These are phyloP conservation scores for Chytriomyces confervae DNA, from an alignment of 192 early-diverging fungal species.

Conservation along the genomic window DNA sequence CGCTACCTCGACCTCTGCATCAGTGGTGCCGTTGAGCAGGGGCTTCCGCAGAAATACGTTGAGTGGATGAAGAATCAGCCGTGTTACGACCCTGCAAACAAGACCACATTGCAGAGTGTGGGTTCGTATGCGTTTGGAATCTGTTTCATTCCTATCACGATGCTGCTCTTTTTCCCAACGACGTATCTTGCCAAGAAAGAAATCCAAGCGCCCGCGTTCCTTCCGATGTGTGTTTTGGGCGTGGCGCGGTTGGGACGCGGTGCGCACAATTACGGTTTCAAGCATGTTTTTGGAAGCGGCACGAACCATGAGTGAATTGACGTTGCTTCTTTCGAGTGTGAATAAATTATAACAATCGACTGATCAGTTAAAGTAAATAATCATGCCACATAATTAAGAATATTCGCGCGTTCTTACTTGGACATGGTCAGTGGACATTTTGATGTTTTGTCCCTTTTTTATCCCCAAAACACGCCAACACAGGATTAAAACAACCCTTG, in stretches of 20 bases:
- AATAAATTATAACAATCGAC: too few relatives aligned
- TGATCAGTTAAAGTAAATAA: too few relatives aligned
- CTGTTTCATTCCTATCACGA: background rate
- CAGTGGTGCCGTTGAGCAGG: background rate
- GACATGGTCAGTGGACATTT: too few relatives aligned
- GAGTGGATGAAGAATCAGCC: background rate
- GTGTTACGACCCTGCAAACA: slow-evolving; percentile 8
- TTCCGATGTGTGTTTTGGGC: background rate
- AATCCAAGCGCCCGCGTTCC: slow-evolving; percentile 12
- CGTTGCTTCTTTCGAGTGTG: too few relatives aligned
- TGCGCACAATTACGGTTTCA: background rate
- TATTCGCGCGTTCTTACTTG: too few relatives aligned
- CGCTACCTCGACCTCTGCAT: slow-evolving; percentile 19
- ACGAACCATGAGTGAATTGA: too few relatives aligned
- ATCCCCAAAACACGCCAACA: too few relatives aligned
- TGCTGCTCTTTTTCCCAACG: background rate
- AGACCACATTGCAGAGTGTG: background rate
- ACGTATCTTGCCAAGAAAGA: background rate
- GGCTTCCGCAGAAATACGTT: slow-evolving; percentile 1
- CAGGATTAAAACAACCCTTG: too few relatives aligned
- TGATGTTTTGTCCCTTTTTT: too few relatives aligned
- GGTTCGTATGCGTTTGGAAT: background rate
- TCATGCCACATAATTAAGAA: too few relatives aligned
- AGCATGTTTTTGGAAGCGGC: slow-evolving; percentile 15
- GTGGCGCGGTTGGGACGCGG: background rate